These are phyloP conservation scores for Theobroma grandiflorum DNA, from an alignment of 441 rosid species.

Conservation along the genomic window DNA sequence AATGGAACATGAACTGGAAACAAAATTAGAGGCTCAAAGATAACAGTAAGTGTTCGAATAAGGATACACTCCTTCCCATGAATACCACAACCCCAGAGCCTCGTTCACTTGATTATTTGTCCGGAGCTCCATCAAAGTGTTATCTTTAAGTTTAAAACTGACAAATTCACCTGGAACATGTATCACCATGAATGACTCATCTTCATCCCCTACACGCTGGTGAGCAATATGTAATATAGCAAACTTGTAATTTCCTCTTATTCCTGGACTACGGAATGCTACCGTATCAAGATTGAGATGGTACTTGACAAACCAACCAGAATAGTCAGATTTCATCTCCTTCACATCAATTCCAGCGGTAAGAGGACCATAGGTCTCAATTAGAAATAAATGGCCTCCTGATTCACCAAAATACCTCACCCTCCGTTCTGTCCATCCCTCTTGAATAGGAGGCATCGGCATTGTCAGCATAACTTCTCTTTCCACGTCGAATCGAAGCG, in stretches of 20 bases:
- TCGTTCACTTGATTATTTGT: neutral
- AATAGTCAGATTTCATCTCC: conserved; percentile 37
- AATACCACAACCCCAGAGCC: conserved; percentile 22
- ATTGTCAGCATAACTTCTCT: conserved; percentile 21
- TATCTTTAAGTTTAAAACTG: conserved; percentile 20
- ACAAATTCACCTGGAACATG: conserved; percentile 34
- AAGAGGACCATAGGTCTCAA: conserved; percentile 28
- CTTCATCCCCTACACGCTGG: conserved; percentile 4
- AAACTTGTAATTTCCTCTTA: conserved; percentile 6
- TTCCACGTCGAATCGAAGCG: conserved; percentile 30
- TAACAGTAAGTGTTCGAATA: conserved; percentile 22
- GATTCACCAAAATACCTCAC: conserved; percentile 41
- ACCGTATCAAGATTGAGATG: conserved; percentile 27
- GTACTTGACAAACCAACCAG: conserved; percentile 40
- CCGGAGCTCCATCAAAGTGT: neutral
- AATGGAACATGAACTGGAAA: no score
- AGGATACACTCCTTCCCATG: conserved; percentile 34
- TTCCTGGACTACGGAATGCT: neutral
- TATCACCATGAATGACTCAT: conserved; percentile 21
- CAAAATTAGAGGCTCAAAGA: neutral
- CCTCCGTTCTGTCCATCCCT: conserved; percentile 32
- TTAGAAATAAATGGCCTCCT: conserved; percentile 36
- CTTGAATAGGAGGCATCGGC: conserved; percentile 33
- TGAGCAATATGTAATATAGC: conserved; percentile 19
- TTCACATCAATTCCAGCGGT: conserved; percentile 30